These are phyloP conservation scores for Oryza glumipatula DNA, from an alignment of 176 grass and related monocot species.

Conservation along the genomic window DNA sequence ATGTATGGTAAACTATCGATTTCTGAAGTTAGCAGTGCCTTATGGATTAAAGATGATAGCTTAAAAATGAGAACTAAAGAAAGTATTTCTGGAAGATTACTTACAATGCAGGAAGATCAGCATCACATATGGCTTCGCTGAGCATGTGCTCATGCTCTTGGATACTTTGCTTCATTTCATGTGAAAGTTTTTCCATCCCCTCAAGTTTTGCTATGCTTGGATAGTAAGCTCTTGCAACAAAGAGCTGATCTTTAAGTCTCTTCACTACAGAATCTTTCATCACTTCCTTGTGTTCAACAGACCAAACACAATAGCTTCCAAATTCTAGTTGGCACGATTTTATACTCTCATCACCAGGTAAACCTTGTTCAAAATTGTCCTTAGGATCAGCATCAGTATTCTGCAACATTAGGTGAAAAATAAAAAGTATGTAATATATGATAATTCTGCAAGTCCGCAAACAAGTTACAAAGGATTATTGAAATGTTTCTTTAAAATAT, in stretches of 20 bases:
- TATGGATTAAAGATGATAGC: neutral
- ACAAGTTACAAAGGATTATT: neutral
- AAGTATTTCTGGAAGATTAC: slow-evolving; percentile 20
- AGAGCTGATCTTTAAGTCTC: slow-evolving; percentile 82
- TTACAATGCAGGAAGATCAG: slow-evolving; percentile 69
- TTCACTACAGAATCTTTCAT: slow-evolving; percentile 77
- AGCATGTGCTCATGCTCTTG: slow-evolving; percentile 81
- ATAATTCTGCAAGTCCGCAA: neutral
- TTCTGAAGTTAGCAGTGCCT: neutral
- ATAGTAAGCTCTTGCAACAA: slow-evolving; percentile 80
- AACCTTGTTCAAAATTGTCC: slow-evolving; percentile 38
- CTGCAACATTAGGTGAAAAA: slow-evolving; percentile 41
- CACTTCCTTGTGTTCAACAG: slow-evolving; percentile 56
- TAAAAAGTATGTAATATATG: slow-evolving; percentile 3
- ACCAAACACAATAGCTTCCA: slow-evolving; percentile 85
- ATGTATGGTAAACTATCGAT: neutral
- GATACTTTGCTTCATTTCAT: slow-evolving; percentile 73
- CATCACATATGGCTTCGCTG: slow-evolving; percentile 65
- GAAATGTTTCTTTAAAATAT: neutral
- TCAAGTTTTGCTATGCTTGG: slow-evolving; percentile 75
- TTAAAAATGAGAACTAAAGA: slow-evolving; percentile 14
- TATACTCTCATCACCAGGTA: slow-evolving; percentile 50
- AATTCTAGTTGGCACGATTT: slow-evolving; percentile 65
- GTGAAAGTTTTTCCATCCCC: slow-evolving; percentile 53
- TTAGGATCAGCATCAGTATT: slow-evolving; percentile 36